Conservation (phyloP, 805 yeast species). For the Candida sphagnicola region DNA sequence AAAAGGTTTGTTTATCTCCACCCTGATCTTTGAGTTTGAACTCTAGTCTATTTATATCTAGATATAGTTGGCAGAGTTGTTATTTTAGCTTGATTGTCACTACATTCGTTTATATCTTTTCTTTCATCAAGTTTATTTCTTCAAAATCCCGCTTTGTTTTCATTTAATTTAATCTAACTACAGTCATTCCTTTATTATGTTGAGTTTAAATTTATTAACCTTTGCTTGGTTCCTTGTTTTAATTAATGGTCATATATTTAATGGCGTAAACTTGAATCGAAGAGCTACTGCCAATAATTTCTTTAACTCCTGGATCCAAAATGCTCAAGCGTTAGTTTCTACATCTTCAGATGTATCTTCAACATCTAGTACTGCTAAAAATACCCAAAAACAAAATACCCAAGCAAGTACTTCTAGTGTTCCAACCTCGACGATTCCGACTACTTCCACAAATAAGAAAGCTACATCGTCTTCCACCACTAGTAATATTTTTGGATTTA, state of each 20-base stretch:
- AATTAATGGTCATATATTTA: no score
- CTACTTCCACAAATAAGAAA: neutral
- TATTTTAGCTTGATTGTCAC: no score
- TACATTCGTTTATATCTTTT: neutral
- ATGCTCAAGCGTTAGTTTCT: neutral
- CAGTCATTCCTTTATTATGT: constrained; percentile 4
- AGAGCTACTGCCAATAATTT: neutral
- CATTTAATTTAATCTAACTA: constrained; percentile 1
- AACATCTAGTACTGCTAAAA: no score
- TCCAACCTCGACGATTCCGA: neutral
- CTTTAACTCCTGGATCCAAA: constrained; percentile 1
- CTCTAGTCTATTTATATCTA: no score
- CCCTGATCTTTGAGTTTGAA: no score
- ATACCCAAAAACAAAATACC: no score
- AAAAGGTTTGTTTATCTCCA: no score
- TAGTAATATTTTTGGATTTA: no score
- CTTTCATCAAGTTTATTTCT: neutral
- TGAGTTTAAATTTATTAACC: neutral
- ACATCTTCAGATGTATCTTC: neutral
- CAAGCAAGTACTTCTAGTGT: constrained; percentile 2
- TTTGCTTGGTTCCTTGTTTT: neutral
- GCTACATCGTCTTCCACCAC: neutral
- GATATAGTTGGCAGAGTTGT: no score
- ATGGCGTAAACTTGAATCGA: neutral
- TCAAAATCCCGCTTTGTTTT: no score